phyloP scores from a whole-genome alignment of 352 stramenopile genomes.

The Globisporangium paddicum region DNA sequence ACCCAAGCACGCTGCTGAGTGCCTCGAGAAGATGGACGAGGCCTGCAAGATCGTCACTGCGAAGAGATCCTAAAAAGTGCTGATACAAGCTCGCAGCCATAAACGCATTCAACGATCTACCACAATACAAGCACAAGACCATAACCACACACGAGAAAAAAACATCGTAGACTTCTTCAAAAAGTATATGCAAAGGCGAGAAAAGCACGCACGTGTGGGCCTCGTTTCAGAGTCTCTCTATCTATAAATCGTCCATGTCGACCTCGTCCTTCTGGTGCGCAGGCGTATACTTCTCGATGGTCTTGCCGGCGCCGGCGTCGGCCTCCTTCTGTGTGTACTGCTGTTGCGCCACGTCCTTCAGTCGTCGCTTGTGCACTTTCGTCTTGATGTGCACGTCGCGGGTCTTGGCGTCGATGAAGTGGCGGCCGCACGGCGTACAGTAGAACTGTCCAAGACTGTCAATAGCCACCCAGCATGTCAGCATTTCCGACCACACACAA shows the following conservation, averaged over 20 bases:
- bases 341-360: conserved; percentile 89
- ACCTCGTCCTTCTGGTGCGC: conserved; percentile 32
- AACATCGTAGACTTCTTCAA: not conserved
- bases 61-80: conserved; percentile 5
- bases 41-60: conserved; percentile 32
- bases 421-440: conserved; percentile 79
- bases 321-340: conserved; percentile 87
- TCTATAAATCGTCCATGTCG: conserved; percentile 67
- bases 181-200: not conserved
- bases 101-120: not conserved
- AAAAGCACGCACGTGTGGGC: not conserved
- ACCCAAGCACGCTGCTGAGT: conserved; percentile 67
- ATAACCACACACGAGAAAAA: not conserved
- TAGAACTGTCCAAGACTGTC: conserved; percentile 84
- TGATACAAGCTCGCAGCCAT: not conserved
- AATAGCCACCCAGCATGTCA: not conserved
- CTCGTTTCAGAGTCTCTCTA: conserved; percentile 5
- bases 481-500: not conserved
- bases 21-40: conserved; percentile 63
- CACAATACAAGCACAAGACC: not conserved
- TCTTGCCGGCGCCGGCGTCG: conserved; percentile 64
- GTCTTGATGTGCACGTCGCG: conserved; percentile 74
- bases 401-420: conserved; percentile 83
- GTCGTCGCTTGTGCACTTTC: conserved; percentile 85
- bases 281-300: conserved; percentile 66